These are phyloP conservation scores for Saturnispora serradocipensis DNA, from an alignment of 805 yeast species.

Conservation along the genomic window DNA sequence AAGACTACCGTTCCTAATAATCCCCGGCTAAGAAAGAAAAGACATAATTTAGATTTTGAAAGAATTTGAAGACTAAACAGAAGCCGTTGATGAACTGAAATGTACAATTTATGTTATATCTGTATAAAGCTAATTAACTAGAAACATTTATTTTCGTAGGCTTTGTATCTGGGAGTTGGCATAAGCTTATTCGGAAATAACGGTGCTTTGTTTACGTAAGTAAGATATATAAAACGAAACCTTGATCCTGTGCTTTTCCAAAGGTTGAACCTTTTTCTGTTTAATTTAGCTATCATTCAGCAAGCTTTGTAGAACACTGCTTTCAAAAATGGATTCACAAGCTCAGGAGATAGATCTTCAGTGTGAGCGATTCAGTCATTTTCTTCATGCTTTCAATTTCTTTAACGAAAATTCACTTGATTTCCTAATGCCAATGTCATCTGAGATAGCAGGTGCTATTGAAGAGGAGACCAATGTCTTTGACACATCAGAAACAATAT, in stretches of 20 bases:
- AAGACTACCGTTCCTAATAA: conserved; percentile 1
- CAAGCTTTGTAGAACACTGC: not conserved
- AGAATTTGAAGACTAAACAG: not conserved
- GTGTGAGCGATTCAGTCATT: conserved; percentile 4
- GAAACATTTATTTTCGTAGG: not conserved
- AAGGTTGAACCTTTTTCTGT: not conserved
- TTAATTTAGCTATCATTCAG: not conserved
- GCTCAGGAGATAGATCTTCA: not conserved
- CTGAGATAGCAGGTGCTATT: conserved; percentile 33
- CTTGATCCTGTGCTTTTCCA: not conserved
- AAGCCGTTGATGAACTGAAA: not conserved
- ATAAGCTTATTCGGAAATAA: conserved; percentile 4
- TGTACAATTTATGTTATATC: not conserved
- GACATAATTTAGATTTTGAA: too few relatives aligned
- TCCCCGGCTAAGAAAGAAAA: not conserved
- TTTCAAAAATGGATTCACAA: not conserved
- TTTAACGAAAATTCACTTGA: conserved; percentile 4
- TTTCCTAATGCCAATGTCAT: conserved; percentile 29
- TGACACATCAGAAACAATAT: not conserved
- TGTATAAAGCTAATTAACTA: not conserved
- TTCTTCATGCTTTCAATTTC: conserved; percentile 4
- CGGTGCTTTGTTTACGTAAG: not conserved
- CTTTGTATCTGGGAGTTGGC: not conserved
- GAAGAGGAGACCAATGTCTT: conserved; percentile 26
- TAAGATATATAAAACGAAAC: not conserved